Base-by-base conservation (phyloP, 495 filamentous ascomycete species). In the Thermothielavioides terrestris region DNA sequence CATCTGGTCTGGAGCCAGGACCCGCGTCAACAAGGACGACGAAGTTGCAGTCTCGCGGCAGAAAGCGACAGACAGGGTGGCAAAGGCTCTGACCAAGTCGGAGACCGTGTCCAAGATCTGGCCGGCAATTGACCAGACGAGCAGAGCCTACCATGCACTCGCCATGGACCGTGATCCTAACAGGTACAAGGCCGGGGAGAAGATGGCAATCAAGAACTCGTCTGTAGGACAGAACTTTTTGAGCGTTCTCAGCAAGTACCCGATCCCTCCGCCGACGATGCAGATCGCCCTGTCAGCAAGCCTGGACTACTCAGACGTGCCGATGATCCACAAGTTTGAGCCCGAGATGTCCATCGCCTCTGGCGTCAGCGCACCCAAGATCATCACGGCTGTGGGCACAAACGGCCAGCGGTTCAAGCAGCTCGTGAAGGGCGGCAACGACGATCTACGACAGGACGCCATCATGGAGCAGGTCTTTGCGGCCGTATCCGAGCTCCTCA, bases 381-480 rank as follows among this genome's bases (percentile, higher is more conserved):
- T 95, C 47, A 79, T 96, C 44, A 87, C 86, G 3, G 85, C 83
- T 14, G 64, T 86, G 36, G 87, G 79, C 2, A 83, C 75, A 23
- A 77, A 95, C 67, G 92, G 92, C 8, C 60, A 73, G 26, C 77
- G 73, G 20, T 95, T 84, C 66, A 95, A 89, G 68, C 88, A 95
- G 64, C 72, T 97, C 53, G 87, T 92, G 61, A 99, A 99, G 70
- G 85, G 86, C 58, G 88, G 90, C 23, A 89, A 87, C 54, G 90
- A 97, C 64, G 92, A 98, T 59, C 77, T 99, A 11, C 85, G 92
- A n/a, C 92, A 99, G 69, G 92, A 99, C 60, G 88, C 92, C 15
- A 99, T 99, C 69, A 99, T 99, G 94, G 94, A 97, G 64, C 92
- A 99, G 68, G 92, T 99, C 26, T 99, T 97, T 68, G 88, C 87